Conservation (phyloP, 2,329 filamentous ascomycete genomes). For the Penicillium frequentans region DNA sequence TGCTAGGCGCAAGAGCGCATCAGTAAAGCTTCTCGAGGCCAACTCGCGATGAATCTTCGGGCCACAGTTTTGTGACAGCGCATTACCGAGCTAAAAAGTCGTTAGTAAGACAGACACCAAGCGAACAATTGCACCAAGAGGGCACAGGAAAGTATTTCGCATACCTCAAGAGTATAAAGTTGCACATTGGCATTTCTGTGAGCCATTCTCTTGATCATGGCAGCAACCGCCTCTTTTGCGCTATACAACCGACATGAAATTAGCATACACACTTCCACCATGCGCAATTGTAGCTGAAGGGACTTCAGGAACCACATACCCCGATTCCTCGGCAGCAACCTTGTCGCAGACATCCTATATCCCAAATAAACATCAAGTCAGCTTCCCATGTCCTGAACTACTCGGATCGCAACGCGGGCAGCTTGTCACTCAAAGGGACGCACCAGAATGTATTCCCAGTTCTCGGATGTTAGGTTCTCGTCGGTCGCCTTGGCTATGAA, state of each 20-base stretch:
- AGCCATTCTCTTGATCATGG: slow-evolving; percentile 86
- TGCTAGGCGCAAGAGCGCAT: slow-evolving; percentile 85
- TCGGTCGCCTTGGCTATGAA: slow-evolving; percentile 78
- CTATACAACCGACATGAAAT: slow-evolving; percentile 32
- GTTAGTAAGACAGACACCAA: slow-evolving; percentile 6
- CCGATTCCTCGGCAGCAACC: slow-evolving; percentile 52
- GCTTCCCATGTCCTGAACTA: not conserved
- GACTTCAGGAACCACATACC: slow-evolving; percentile 33
- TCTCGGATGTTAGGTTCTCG: slow-evolving; percentile 90
- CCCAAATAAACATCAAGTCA: slow-evolving; percentile 15
- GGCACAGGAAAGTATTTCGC: slow-evolving; percentile 14
- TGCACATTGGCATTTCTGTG: slow-evolving; percentile 96
- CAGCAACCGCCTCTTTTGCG: slow-evolving; percentile 81
- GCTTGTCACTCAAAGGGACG: slow-evolving; percentile 12
- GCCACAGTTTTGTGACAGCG: slow-evolving; percentile 89
- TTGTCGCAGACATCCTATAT: slow-evolving; percentile 61
- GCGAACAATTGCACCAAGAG: not conserved
- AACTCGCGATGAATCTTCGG: slow-evolving; percentile 84
- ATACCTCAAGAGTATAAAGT: slow-evolving; percentile 84
- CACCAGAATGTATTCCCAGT: slow-evolving; percentile 70
- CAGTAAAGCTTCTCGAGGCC: slow-evolving; percentile 88
- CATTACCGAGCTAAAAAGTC: slow-evolving; percentile 71
- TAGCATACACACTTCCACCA: slow-evolving; percentile 9
- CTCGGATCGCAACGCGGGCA: not conserved
- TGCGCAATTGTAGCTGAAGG: not conserved